phyloP scores from a whole-genome alignment of 345 rosid species.

The Citrus sinensis region DNA sequence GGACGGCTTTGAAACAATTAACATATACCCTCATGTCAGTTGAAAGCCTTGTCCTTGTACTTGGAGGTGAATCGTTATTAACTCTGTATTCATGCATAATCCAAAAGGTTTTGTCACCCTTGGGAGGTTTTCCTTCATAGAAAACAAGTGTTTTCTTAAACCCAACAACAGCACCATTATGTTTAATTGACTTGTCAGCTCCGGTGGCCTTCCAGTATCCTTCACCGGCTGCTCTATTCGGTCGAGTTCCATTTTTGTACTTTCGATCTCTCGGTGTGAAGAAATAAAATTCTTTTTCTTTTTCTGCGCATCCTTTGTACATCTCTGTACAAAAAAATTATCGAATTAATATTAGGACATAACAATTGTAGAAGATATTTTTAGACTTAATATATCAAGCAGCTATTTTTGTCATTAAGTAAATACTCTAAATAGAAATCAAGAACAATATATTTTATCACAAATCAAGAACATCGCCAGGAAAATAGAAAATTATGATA shows the following conservation, averaged over 20 bases:
- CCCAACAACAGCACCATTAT: not conserved
- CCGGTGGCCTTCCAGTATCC: conserved; percentile 8
- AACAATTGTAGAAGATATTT: too few species aligned
- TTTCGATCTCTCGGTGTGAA: not conserved
- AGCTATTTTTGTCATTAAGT: too few species aligned
- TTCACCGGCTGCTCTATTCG: not conserved
- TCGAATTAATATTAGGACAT: not conserved
- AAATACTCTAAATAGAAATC: too few species aligned
- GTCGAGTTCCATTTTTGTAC: not conserved
- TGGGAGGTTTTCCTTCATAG: not conserved
- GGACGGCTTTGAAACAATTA: too few species aligned
- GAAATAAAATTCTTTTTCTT: not conserved
- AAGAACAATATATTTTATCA: too few species aligned
- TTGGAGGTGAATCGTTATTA: not conserved
- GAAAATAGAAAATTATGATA: too few species aligned
- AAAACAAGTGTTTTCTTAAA: not conserved
- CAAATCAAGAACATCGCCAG: too few species aligned
- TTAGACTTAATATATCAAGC: too few species aligned
- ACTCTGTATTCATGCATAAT: conserved; percentile 6
- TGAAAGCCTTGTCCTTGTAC: not conserved
- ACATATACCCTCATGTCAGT: not conserved
- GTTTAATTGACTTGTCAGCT: not conserved
- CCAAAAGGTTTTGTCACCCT: not conserved
- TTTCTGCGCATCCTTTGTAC: not conserved
- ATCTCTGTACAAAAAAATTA: not conserved